Base-by-base conservation (phyloP, 768 basidiomycete species). In the Suillus brevipes region DNA sequence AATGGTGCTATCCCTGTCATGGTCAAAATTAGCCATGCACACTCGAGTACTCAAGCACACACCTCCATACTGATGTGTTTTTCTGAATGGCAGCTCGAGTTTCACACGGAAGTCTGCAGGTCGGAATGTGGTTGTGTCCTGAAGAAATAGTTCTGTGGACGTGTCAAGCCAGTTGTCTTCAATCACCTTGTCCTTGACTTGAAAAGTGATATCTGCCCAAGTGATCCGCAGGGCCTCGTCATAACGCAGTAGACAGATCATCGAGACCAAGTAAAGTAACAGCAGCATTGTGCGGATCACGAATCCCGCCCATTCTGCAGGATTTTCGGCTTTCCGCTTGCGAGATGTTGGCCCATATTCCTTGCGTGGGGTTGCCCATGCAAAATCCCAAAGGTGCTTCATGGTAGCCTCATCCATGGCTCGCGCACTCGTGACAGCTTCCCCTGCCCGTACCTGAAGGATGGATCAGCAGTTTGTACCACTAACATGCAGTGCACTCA, bases 211-310 rank as follows among this genome's bases (percentile, higher is more conserved):
- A 20, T 80, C 66, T 18, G 75, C 65, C 20, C 68, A 34, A 36
- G 72, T 66, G 23, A 80, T 76, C 38, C 75, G 76, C 0, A 80
- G 67, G 1, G 74, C 78, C 47, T 80, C 77, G 59, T 79, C 77
- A 60, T 75, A 70, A 2, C 72, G 73, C 1, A 79, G 67, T 7
- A 80, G 55, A 50, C 77, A 80, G 0, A 75, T 16, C 56, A 78
- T 79, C 6, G 77, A 70, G 18, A 79, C 42, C 0, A 71, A 70
- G 47, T 79, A 80, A 3, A 76, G 73, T 0, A 75, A 71, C 8
- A 73, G 70, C 0, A 78, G 69, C 38, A 77, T 72, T 10, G 55
- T 64, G 1, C 73, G 64, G 9, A 68, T 69, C 2, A 68, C 60
- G 3, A 70, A 67, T 5, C 79, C 78, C 36, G 73, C 75, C 77